Conservation (phyloP, 2,329 filamentous ascomycete species). For the Coniella vitis region DNA sequence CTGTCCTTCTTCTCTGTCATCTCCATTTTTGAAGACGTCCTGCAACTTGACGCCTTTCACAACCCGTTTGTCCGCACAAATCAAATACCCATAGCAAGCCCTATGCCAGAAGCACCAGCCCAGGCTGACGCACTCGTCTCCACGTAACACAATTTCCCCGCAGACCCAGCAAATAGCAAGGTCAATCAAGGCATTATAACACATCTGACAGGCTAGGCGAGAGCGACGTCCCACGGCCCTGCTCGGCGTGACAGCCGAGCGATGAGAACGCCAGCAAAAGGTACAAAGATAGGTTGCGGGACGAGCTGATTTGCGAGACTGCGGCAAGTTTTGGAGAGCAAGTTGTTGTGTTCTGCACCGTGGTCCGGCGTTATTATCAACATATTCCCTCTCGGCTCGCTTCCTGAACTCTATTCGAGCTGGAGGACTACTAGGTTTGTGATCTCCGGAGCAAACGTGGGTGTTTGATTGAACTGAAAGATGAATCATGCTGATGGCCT, state of each 20-base stretch:
- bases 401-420: too few species aligned
- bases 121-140: conserved; percentile 49
- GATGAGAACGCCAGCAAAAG: conserved; percentile 41
- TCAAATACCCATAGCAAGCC: conserved; percentile 48
- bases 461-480: too few species aligned
- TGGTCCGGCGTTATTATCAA: too few species aligned
- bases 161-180: conserved; percentile 53
- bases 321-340: neutral
- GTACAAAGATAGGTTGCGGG: conserved; percentile 42
- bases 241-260: conserved; percentile 24
- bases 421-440: too few species aligned
- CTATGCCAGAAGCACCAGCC: conserved; percentile 56
- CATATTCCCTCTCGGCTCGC: too few species aligned
- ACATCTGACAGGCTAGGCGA: conserved; percentile 42
- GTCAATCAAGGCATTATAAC: conserved; percentile 41
- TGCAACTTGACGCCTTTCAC: conserved; percentile 28
- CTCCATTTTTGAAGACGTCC: conserved; percentile 25
- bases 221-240: conserved; percentile 38
- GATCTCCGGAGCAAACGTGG: too few species aligned
- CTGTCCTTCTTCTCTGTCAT: conserved; percentile 1
- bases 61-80: conserved; percentile 38
- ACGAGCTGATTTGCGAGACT: neutral
- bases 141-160: conserved; percentile 46
- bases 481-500: too few species aligned
- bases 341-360: too few species aligned